Evolutionary conservation across 2,329 filamentous ascomycete species (phyloP), one percentile per base, ranked within the genome.

Genomic region (Hypoxylon sp.): DNA sequence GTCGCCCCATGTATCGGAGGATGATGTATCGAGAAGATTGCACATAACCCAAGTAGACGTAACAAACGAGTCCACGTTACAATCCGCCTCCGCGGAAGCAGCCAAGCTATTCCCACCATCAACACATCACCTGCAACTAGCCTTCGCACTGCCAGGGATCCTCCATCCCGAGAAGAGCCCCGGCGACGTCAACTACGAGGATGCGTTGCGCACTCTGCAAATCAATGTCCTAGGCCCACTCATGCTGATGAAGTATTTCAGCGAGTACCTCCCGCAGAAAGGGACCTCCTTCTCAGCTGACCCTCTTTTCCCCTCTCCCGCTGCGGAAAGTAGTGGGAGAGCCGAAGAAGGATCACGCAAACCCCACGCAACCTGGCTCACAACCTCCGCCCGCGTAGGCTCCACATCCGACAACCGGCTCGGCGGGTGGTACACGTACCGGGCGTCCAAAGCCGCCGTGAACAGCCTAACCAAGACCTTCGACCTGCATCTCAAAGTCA

Each of bases 381-480:
- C 87, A 75, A 91, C 94, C 89, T 90, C 91, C 5, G 93, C 93
- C 1, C 88, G 93, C 46, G 91, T 97, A 0, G 93, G 93, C 9
- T 91, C 87, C 32, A 91, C 91, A 21, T 82, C 85, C 0, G 92
- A 95, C 73, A 95, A 97, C 74, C 76, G 80, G 1, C 82, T 90
- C 0, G 93, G 93, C 2, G 93, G 93, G 0, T 96, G 93, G 93
- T 97, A 93, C 78, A 89, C 86, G 61, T 96, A 96, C 78, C 89
- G 93, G 13, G 87, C 90, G 6, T 90, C 87, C 58, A 97, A 96
- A 79, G 88, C 92, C 0, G 92, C 85, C 1, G 88, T 95, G 2
- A 93, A 90, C 70, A 90, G 90, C 74, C 63, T 93, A 11, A 87
- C 88, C 6, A 92, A 90, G 79, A 91, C 87, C 5, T 89, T 93